phyloP scores from a whole-genome alignment of 106 monocot genomes.

The Triglochin maritima region DNA sequence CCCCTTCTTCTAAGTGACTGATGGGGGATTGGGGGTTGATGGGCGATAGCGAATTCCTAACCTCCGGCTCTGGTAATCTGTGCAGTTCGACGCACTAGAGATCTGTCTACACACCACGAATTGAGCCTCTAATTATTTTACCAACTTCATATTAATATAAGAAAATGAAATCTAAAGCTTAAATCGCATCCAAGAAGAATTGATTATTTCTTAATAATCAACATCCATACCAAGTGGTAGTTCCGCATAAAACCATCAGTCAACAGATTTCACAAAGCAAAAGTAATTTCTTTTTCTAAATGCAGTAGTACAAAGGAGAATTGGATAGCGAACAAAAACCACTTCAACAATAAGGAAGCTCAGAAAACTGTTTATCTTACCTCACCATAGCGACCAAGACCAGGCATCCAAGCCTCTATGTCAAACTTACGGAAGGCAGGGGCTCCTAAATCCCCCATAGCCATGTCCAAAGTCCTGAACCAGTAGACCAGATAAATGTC shows the following conservation, averaged over 20 bases:
- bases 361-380: conserved; percentile 18
- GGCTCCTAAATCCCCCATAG: conserved; percentile 86
- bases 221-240: background rate
- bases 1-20: conserved; percentile 35
- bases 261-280: background rate
- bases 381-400: conserved; percentile 88
- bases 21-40: conserved; percentile 18
- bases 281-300: too few species aligned
- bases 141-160: background rate
- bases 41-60: conserved; percentile 83
- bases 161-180: background rate
- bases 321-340: too few species aligned
- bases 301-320: too few species aligned
- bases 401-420: conserved; percentile 99
- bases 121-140: background rate
- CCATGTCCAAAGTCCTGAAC: conserved; percentile 90
- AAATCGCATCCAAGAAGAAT: background rate
- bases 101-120: conserved; percentile 33
- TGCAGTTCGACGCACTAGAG: conserved; percentile 97
- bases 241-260: background rate
- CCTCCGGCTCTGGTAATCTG: conserved; percentile 91
- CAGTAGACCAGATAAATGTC: conserved; percentile 1
- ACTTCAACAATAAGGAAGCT: too few species aligned
- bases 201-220: too few species aligned
- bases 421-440: conserved; percentile 97